Evolutionary conservation across 257 asterid species (phyloP).

Genomic region (Capsicum rhomboideum): DNA sequence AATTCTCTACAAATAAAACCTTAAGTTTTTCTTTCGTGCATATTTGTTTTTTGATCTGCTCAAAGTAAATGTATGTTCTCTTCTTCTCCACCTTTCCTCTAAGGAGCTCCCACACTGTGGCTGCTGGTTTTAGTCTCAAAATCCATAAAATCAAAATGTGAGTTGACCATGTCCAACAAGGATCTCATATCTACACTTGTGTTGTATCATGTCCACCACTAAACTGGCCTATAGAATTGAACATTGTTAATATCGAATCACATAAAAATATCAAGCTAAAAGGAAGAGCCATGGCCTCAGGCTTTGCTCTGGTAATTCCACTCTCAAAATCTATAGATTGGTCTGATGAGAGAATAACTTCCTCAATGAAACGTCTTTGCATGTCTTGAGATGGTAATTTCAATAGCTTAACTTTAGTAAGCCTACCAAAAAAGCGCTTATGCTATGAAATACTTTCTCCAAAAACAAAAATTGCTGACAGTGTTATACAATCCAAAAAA

Average conservation of each 20-base stretch:
- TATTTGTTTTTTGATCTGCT: neutral
- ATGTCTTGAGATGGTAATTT: neutral
- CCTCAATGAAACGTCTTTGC: neutral
- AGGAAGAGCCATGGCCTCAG: neutral
- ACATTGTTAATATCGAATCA: neutral
- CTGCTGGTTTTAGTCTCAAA: neutral
- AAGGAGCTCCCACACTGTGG: neutral
- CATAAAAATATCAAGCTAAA: neutral
- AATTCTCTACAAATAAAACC: neutral
- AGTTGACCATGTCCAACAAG: neutral
- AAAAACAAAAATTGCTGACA: neutral
- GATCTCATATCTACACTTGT: neutral
- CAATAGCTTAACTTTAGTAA: neutral
- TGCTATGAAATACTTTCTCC: neutral
- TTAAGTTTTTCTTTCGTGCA: neutral
- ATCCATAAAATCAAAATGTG: neutral
- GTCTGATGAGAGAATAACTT: neutral
- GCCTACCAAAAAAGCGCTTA: neutral
- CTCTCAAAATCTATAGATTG: neutral
- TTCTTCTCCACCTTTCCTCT: neutral
- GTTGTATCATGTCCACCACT: neutral
- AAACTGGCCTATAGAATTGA: neutral
- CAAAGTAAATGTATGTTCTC: neutral
- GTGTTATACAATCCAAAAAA: neutral
- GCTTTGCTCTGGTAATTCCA: neutral